Percentiles rank a stretch among this genome's conserved stretches.
phyloP scores from a whole-genome alignment of 768 basidiomycete genomes.

The Podaxis sp. region DNA sequence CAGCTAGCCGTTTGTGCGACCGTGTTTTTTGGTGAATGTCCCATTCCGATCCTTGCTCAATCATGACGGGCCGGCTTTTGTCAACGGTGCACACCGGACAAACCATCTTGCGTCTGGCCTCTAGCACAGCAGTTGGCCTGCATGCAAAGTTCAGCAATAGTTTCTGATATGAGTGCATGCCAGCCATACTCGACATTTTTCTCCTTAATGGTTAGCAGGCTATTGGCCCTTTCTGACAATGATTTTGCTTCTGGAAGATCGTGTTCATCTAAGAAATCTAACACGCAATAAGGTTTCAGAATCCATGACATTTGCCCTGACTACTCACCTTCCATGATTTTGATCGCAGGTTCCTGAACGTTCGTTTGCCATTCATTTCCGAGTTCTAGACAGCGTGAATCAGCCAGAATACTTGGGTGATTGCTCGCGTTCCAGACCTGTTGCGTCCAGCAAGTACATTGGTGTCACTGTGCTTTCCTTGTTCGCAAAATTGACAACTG shows the following conservation, averaged over 20 bases:
- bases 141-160: constrained; percentile 7
- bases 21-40: constrained; percentile 55
- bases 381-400: constrained; percentile 32
- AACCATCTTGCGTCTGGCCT: constrained; percentile 52
- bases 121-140: constrained; percentile 58
- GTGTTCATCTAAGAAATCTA: constrained; percentile 55
- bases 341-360: constrained; percentile 50
- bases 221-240: constrained; percentile 53
- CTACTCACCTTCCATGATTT: constrained; percentile 45
- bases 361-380: constrained; percentile 57
- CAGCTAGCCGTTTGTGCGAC: constrained; percentile 47
- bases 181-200: constrained; percentile 42
- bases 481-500: constrained; percentile 57
- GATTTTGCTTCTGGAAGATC: constrained; percentile 54
- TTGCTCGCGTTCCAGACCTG: constrained; percentile 36
- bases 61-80: constrained; percentile 60
- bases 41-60: constrained; percentile 55
- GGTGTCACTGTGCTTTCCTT: constrained; percentile 29
- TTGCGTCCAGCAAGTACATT: constrained; percentile 65
- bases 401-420: constrained; percentile 2
- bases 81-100: constrained; percentile 66
- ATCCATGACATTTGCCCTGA: not conserved
- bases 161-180: constrained; percentile 5
- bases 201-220: constrained; percentile 44
- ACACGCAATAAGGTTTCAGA: not conserved